A percentile compares a stretch with the other conserved stretches of the same genome.
Conservation (phyloP, 23 red algal species). For the Gracilariopsis chorda region DNA sequence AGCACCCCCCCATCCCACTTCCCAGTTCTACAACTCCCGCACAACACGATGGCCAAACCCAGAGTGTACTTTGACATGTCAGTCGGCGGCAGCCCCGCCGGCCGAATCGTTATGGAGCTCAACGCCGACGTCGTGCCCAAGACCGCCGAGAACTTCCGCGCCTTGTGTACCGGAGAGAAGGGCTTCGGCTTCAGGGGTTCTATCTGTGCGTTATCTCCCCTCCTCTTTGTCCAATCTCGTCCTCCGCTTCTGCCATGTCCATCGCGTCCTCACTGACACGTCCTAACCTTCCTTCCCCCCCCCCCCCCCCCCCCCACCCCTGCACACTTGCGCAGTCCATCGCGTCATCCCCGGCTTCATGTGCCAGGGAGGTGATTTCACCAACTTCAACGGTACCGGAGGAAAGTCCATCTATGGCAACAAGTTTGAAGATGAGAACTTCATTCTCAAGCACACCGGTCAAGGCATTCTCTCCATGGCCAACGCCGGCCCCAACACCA, state of each 20-base stretch:
- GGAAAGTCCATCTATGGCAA: conserved; percentile 97
- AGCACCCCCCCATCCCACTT: not conserved
- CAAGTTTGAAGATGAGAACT: conserved; percentile 98
- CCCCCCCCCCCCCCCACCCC: not conserved
- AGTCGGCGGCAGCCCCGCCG: conserved; percentile 77
- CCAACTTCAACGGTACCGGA: conserved; percentile 86
- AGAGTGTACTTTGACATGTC: conserved; percentile 83
- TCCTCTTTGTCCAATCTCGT: too few species aligned
- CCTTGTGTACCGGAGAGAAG: conserved; percentile 90
- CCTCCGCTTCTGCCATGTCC: not conserved
- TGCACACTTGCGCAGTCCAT: conserved; percentile 6
- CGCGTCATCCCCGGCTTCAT: conserved; percentile 92
- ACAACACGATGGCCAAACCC: conserved; percentile 34
- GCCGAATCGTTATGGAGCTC: conserved; percentile 82
- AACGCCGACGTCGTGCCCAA: conserved; percentile 82
- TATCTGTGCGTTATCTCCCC: conserved; percentile 30
- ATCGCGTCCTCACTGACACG: not conserved
- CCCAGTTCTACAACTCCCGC: not conserved
- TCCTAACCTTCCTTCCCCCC: not conserved
- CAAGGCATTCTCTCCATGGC: conserved; percentile 94
- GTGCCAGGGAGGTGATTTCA: conserved; percentile 91
- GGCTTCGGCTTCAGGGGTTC: conserved; percentile 89
- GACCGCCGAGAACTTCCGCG: conserved; percentile 99
- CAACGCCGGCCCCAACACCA: conserved; percentile 90
- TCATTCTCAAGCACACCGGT: conserved; percentile 76